Percentiles rank a stretch among this genome's conserved stretches.
Conservation (phyloP, 176 grass and related monocot genomes). For the Tillandsia leiboldiana region DNA sequence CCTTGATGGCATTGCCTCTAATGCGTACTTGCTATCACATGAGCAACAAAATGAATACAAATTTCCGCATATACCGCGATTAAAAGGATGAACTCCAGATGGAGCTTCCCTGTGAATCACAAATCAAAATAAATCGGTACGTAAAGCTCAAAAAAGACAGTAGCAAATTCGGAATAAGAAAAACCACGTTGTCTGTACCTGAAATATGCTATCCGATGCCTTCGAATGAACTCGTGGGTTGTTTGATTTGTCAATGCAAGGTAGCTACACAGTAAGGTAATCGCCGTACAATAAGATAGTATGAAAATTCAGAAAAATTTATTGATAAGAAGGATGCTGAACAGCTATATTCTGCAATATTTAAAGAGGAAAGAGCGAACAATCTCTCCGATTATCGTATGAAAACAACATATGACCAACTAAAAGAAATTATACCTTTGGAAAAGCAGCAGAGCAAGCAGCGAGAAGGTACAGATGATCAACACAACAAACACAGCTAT, state of each 20-base stretch:
- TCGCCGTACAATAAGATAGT: too few species aligned
- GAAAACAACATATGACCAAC: neutral
- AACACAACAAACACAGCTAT: conserved; percentile 24
- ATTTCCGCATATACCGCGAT: conserved; percentile 31
- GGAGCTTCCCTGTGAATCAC: conserved; percentile 33
- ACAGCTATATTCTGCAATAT: neutral
- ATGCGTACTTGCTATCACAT: conserved; percentile 6
- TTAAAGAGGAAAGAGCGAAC: too few species aligned
- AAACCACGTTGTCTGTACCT: conserved; percentile 10
- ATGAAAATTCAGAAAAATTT: too few species aligned
- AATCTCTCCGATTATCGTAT: too few species aligned
- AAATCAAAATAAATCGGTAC: neutral
- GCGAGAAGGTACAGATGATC: conserved; percentile 19
- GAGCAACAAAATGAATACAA: conserved; percentile 23
- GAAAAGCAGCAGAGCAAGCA: conserved; percentile 27
- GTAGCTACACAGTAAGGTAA: conserved; percentile 18
- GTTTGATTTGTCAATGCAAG: conserved; percentile 41
- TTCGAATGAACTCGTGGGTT: conserved; percentile 29
- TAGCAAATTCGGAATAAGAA: too few species aligned
- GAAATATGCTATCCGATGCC: conserved; percentile 32
- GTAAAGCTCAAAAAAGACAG: too few species aligned
- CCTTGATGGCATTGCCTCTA: conserved; percentile 26
- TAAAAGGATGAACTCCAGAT: conserved; percentile 24
- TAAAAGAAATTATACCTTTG: conserved; percentile 28
- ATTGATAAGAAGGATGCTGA: too few species aligned